These are phyloP conservation scores for Macroventuria anomochaeta DNA, from an alignment of 2,329 filamentous ascomycete species.

Conservation along the genomic window DNA sequence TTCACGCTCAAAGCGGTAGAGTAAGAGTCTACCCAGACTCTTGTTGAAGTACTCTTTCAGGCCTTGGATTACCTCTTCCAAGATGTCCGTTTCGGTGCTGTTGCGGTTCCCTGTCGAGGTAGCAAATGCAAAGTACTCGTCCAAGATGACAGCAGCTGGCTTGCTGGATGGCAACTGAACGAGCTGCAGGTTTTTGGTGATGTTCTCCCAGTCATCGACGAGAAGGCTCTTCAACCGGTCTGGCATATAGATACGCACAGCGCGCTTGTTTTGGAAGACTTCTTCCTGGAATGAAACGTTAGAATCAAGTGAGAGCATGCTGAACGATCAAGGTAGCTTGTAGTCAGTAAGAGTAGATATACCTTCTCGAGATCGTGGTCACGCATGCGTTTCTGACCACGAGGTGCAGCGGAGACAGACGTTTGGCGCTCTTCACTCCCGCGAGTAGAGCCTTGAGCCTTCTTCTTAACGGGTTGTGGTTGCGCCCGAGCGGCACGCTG, in stretches of 20 bases:
- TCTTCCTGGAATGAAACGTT: slow-evolving; percentile 73
- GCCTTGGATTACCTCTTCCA: slow-evolving; percentile 87
- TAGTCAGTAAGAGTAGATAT: slow-evolving; percentile 26
- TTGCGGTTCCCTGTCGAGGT: slow-evolving; percentile 64
- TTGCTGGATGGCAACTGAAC: slow-evolving; percentile 81
- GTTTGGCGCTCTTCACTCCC: slow-evolving; percentile 80
- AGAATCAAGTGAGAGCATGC: background rate
- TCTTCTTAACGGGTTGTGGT: slow-evolving; percentile 60
- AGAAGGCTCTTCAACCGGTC: slow-evolving; percentile 90
- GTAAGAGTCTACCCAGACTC: slow-evolving; percentile 81
- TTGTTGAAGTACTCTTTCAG: slow-evolving; percentile 95
- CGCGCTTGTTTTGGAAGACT: slow-evolving; percentile 79
- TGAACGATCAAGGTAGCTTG: background rate
- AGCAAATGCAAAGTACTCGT: slow-evolving; percentile 80
- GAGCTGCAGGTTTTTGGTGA: slow-evolving; percentile 92
- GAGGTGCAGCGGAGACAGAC: slow-evolving; percentile 60
- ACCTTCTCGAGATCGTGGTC: slow-evolving; percentile 87
- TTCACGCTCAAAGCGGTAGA: slow-evolving; percentile 92
- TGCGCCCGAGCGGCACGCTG: slow-evolving; percentile 56
- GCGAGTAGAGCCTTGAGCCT: slow-evolving; percentile 66
- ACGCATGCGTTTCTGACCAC: slow-evolving; percentile 75
- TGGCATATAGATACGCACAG: slow-evolving; percentile 84
- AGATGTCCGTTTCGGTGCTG: slow-evolving; percentile 78
- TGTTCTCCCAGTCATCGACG: slow-evolving; percentile 98
- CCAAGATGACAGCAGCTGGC: slow-evolving; percentile 77